phyloP scores from a whole-genome alignment of 176 grass and related monocot genomes.

The Stipa capillata region DNA sequence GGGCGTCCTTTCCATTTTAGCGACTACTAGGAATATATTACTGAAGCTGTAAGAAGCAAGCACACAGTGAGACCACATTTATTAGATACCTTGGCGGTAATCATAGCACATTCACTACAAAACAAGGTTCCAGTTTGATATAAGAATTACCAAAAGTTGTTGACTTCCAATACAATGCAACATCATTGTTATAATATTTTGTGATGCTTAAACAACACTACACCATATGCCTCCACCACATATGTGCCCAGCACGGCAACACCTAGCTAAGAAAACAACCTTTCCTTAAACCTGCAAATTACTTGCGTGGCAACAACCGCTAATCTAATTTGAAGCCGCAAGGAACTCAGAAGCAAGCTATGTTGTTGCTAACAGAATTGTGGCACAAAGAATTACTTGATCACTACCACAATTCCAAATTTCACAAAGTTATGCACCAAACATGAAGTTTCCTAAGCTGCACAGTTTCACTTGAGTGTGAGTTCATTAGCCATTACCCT shows the following conservation, averaged over 20 bases:
- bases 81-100: background rate
- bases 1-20: background rate
- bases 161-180: constrained; percentile 42
- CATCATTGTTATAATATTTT: constrained; percentile 19
- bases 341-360: background rate
- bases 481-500: constrained; percentile 31
- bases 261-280: constrained; percentile 18
- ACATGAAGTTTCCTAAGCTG: background rate
- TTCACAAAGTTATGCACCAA: background rate
- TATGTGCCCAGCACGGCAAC: constrained; percentile 17
- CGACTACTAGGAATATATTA: background rate
- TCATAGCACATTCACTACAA: constrained; percentile 20
- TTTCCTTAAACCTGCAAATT: background rate
- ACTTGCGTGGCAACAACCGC: constrained; percentile 15
- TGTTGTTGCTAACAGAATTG: background rate
- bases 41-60: background rate
- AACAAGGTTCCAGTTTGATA: constrained; percentile 24
- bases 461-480: background rate
- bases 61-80: constrained; percentile 1
- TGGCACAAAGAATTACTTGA: background rate
- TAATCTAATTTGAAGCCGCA: constrained; percentile 17
- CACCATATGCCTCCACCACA: constrained; percentile 9
- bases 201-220: constrained; percentile 21
- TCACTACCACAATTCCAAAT: background rate
- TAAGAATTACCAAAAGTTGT: constrained; percentile 19